phyloP scores from a whole-genome alignment of 352 stramenopile genomes.

The Globisporangium uncinulatum region DNA sequence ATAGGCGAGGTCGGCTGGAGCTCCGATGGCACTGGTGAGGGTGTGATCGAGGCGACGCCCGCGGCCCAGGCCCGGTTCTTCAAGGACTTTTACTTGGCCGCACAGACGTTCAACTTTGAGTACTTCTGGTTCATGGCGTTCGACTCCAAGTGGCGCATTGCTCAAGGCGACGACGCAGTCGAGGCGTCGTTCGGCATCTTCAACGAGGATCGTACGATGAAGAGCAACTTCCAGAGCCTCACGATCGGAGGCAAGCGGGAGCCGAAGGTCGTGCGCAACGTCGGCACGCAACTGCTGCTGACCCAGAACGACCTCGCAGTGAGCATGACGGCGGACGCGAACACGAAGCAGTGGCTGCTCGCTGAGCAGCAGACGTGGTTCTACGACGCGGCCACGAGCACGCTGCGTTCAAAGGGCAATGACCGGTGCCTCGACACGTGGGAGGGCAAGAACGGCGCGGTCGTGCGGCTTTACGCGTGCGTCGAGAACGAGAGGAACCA shows the following conservation, averaged over 20 bases:
- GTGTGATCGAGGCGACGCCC: constrained; percentile 30
- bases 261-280: constrained; percentile 15
- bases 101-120: constrained; percentile 31
- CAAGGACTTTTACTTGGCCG: constrained; percentile 59
- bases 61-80: constrained; percentile 65
- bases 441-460: constrained; percentile 36
- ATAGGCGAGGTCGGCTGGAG: constrained; percentile 72
- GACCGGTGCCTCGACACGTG: constrained; percentile 63
- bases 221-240: constrained; percentile 45
- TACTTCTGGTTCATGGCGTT: constrained; percentile 79
- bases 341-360: constrained; percentile 36
- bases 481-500: constrained; percentile 52
- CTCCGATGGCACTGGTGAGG: constrained; percentile 26
- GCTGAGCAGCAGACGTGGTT: constrained; percentile 61
- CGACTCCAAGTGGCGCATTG: constrained; percentile 53
- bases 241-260: constrained; percentile 27
- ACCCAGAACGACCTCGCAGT: constrained; percentile 25
- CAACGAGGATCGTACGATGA: constrained; percentile 42
- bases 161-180: constrained; percentile 38
- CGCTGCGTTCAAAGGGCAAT: constrained; percentile 62
- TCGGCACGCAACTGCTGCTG: constrained; percentile 14
- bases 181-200: constrained; percentile 68
- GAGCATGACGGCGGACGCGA: constrained; percentile 34
- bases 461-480: constrained; percentile 52
- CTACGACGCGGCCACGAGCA: constrained; percentile 39